A percentile compares a stretch with the other conserved stretches of the same genome.
phyloP scores from a whole-genome alignment of 169 alveolate genomes.

The Cryptosporidium baileyi region DNA sequence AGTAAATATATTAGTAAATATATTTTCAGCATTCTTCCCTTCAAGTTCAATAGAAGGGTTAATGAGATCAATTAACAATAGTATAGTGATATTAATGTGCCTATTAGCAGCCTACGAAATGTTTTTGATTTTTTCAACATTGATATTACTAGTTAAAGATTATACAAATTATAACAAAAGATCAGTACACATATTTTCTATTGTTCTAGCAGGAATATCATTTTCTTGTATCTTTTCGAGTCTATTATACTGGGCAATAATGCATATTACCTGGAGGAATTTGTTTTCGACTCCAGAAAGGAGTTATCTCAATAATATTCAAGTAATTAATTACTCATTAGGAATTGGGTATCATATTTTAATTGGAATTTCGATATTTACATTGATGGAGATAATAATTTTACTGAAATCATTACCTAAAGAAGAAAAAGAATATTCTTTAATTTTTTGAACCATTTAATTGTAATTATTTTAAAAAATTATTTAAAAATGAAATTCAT shows the following conservation, averaged over 20 bases:
- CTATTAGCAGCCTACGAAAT: not conserved
- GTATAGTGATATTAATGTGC: not conserved
- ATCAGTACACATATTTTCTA: not conserved
- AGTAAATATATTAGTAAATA: too few species aligned
- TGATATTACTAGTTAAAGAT: conserved; percentile 10
- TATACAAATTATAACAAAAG: conserved; percentile 10
- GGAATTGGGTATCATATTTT: too few species aligned
- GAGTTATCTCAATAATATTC: too few species aligned
- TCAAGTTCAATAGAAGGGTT: not conserved
- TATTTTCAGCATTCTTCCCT: too few species aligned
- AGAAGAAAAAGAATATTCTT: not conserved
- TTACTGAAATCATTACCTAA: not conserved
- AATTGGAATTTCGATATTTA: not conserved
- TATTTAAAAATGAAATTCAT: too few species aligned
- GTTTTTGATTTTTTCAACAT: conserved; percentile 13
- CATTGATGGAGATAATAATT: too few species aligned
- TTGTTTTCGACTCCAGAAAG: too few species aligned
- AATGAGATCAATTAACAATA: not conserved
- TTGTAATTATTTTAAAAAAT: not conserved
- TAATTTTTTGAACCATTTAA: not conserved
- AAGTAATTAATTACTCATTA: too few species aligned
- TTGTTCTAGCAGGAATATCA: not conserved
- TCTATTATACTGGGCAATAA: conserved; percentile 10
- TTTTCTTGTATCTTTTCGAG: not conserved
- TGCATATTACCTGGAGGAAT: conserved; percentile 22